Evolutionary conservation across 2,329 filamentous ascomycete genomes (phyloP).

Genomic region (Cercospora nicotianae): DNA sequence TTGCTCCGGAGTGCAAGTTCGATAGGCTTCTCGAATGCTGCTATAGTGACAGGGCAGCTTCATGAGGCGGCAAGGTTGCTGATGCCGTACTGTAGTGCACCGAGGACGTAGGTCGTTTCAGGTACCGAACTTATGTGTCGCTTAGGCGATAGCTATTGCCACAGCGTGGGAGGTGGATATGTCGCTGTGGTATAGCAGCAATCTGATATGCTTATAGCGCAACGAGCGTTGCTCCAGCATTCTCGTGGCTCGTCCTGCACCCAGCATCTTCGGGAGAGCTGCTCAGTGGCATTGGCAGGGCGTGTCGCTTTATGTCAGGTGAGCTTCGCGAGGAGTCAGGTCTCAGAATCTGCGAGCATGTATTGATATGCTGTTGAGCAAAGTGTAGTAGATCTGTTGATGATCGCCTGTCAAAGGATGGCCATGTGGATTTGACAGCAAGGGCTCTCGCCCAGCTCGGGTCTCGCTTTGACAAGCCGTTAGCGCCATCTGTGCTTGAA

Average conservation of each 20-base stretch:
- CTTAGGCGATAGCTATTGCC: neutral
- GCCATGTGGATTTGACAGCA: slow-evolving; percentile 1
- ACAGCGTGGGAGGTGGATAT: neutral
- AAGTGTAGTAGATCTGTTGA: neutral
- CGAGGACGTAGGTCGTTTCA: neutral
- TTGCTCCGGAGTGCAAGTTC: neutral
- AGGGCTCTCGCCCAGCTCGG: slow-evolving; percentile 10
- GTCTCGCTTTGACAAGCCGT: slow-evolving; percentile 1
- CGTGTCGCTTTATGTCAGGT: neutral
- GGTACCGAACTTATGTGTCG: neutral
- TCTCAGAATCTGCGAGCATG: neutral
- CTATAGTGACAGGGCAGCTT: neutral
- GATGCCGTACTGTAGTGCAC: neutral
- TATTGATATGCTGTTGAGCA: neutral
- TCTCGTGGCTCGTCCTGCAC: neutral
- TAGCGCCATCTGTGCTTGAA: neutral
- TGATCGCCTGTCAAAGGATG: neutral
- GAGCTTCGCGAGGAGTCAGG: neutral
- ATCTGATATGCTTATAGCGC: neutral
- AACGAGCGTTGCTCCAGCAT: neutral
- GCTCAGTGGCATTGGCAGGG: neutral
- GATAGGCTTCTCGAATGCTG: neutral
- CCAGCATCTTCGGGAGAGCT: neutral
- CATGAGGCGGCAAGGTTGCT: neutral
- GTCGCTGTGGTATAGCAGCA: neutral